Evolutionary conservation across 1,284 basidiomycete species (phyloP).

Genomic region (Ustilago sp.): DNA sequence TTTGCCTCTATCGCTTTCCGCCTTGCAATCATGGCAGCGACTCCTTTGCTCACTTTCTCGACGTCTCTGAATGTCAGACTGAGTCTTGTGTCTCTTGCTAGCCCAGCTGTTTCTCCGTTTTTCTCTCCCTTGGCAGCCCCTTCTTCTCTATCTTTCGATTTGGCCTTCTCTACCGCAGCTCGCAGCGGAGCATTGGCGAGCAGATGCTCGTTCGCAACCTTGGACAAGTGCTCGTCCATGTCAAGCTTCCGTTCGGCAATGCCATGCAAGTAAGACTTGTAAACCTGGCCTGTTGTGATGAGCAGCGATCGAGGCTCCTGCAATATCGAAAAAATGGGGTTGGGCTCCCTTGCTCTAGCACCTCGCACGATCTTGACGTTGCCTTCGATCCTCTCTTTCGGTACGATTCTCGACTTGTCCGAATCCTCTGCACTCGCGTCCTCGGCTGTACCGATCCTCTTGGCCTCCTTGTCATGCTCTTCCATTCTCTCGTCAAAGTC

Average conservation of each 20-base stretch:
- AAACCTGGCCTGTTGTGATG: slow-evolving; percentile 60
- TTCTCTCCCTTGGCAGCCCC: slow-evolving; percentile 70
- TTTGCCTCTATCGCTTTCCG: slow-evolving; percentile 20
- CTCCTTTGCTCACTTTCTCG: slow-evolving; percentile 62
- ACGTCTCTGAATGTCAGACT: slow-evolving; percentile 91
- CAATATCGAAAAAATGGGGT: slow-evolving; percentile 62
- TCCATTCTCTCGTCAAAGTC: slow-evolving; percentile 42
- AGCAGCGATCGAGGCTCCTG: slow-evolving; percentile 66
- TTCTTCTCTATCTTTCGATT: neutral
- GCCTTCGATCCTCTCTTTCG: slow-evolving; percentile 44
- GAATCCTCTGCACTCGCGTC: neutral
- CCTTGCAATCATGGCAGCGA: slow-evolving; percentile 50
- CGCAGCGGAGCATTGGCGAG: slow-evolving; percentile 38
- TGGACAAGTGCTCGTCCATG: slow-evolving; percentile 28
- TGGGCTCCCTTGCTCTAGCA: slow-evolving; percentile 51
- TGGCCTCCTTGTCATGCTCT: slow-evolving; percentile 27
- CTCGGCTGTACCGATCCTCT: neutral
- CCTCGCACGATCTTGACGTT: slow-evolving; percentile 53
- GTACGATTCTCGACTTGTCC: slow-evolving; percentile 30
- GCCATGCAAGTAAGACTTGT: slow-evolving; percentile 68
- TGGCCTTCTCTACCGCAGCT: slow-evolving; percentile 20
- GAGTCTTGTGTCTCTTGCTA: slow-evolving; percentile 77
- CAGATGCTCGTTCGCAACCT: slow-evolving; percentile 45
- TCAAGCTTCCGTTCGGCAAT: slow-evolving; percentile 72
- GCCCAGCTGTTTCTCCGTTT: slow-evolving; percentile 36